Percentiles rank a stretch among this genome's conserved stretches.
Conservation (phyloP, 2,329 filamentous ascomycete species). For the Sporothrix schenckii region DNA sequence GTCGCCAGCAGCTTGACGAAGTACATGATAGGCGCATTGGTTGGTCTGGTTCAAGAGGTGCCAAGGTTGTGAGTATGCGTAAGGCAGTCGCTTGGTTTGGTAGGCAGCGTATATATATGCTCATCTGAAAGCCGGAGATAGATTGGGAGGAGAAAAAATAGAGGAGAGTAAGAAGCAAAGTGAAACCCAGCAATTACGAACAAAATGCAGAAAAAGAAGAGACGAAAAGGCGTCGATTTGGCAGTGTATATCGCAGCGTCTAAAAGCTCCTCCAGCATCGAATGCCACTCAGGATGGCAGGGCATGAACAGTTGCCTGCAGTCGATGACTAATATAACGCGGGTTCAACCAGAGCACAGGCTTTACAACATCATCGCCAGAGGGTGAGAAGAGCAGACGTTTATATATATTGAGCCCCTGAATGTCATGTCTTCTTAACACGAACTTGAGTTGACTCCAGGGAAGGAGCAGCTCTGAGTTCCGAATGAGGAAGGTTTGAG, state of each 20-base stretch:
- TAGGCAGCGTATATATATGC: background rate
- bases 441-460: background rate
- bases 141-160: background rate
- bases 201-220: background rate
- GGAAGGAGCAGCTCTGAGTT: slow-evolving; percentile 31
- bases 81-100: background rate
- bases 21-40: background rate
- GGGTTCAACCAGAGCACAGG: too few species aligned
- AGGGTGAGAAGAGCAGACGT: too few species aligned
- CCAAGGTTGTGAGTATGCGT: background rate
- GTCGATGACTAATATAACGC: background rate
- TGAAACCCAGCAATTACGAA: background rate
- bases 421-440: background rate
- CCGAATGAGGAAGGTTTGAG: slow-evolving; percentile 34
- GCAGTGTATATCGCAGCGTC: background rate
- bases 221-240: background rate
- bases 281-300: background rate
- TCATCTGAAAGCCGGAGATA: background rate
- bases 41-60: too few species aligned
- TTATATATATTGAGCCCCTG: background rate
- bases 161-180: background rate
- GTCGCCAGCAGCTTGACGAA: background rate
- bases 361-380: too few species aligned
- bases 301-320: background rate
- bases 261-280: background rate